These are phyloP conservation scores for Singerocomus rubriflavus DNA, from an alignment of 1,284 basidiomycete genomes.

Conservation along the genomic window DNA sequence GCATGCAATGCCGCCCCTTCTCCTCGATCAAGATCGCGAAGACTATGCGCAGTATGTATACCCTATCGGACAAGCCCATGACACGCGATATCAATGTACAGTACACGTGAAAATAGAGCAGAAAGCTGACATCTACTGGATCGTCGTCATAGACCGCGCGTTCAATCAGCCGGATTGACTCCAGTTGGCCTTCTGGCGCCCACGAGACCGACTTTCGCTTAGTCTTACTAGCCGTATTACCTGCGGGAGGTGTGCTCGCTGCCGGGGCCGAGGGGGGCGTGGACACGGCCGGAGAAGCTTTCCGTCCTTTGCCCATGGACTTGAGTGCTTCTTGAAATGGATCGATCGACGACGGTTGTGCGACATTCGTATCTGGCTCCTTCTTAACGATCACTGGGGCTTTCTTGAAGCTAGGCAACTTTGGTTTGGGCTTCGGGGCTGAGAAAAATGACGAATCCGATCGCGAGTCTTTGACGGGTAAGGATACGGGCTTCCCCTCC, in stretches of 20 bases:
- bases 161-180: slow-evolving; percentile 73
- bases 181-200: slow-evolving; percentile 68
- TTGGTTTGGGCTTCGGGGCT: slow-evolving; percentile 75
- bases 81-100: slow-evolving; percentile 52
- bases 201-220: slow-evolving; percentile 74
- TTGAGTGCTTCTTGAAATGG: slow-evolving; percentile 79
- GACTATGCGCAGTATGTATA: slow-evolving; percentile 58
- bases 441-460: slow-evolving; percentile 84
- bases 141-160: slow-evolving; percentile 83
- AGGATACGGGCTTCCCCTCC: slow-evolving; percentile 39
- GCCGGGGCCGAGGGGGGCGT: slow-evolving; percentile 36
- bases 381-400: slow-evolving; percentile 50
- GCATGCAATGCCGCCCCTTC: slow-evolving; percentile 80
- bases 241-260: slow-evolving; percentile 35
- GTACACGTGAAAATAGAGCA: slow-evolving; percentile 44
- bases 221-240: slow-evolving; percentile 46
- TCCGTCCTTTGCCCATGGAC: slow-evolving; percentile 60
- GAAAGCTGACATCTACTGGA: slow-evolving; percentile 68
- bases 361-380: slow-evolving; percentile 56
- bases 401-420: slow-evolving; percentile 79
- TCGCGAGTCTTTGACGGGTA: slow-evolving; percentile 68
- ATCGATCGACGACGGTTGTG: slow-evolving; percentile 72
- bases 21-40: slow-evolving; percentile 79
- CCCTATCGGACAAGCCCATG: slow-evolving; percentile 50
- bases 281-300: slow-evolving; percentile 48